These are phyloP conservation scores for Chaetomium tenue DNA, from an alignment of 495 filamentous ascomycete species.

Conservation along the genomic window DNA sequence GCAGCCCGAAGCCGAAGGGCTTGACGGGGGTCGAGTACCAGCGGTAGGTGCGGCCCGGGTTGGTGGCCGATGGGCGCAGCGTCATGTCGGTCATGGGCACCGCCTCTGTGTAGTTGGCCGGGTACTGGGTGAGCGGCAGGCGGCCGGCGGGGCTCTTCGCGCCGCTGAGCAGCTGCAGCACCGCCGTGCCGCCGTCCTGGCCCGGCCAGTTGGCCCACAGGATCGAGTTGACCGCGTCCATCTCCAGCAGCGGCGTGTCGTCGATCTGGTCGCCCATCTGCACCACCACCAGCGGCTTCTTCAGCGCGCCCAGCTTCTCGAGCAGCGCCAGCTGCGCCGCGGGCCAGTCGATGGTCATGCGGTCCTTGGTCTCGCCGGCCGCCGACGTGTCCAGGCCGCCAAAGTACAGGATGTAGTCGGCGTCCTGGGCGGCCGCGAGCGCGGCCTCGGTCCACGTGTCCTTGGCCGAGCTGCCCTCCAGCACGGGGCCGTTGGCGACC, in stretches of 20 bases:
- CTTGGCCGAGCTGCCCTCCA: constrained; percentile 52
- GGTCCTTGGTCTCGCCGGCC: constrained; percentile 45
- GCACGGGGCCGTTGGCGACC: constrained; percentile 27
- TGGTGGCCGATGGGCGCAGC: constrained; percentile 33
- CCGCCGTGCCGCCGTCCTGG: constrained; percentile 54
- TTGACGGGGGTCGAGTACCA: constrained; percentile 45
- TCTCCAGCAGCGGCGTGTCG: constrained; percentile 48
- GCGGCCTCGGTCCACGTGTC: constrained; percentile 57
- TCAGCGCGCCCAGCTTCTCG: constrained; percentile 34
- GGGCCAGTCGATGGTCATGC: constrained; percentile 46
- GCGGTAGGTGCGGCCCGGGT: constrained; percentile 43
- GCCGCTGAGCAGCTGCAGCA: constrained; percentile 55
- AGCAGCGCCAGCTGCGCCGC: constrained; percentile 45
- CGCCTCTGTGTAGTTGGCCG: constrained; percentile 40
- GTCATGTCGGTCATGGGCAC: constrained; percentile 47
- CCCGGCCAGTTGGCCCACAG: constrained; percentile 57
- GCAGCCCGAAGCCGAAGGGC: constrained; percentile 53
- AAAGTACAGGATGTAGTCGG: constrained; percentile 47
- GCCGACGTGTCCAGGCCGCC: constrained; percentile 46
- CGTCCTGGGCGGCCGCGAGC: constrained; percentile 36
- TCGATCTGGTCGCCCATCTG: constrained; percentile 57
- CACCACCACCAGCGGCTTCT: constrained; percentile 45
- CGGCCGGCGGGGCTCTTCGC: constrained; percentile 55
- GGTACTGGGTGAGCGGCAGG: constrained; percentile 59
- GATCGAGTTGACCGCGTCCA: constrained; percentile 52